phyloP scores from a whole-genome alignment of 257 asterid genomes.

The Ilex aquifolium region DNA sequence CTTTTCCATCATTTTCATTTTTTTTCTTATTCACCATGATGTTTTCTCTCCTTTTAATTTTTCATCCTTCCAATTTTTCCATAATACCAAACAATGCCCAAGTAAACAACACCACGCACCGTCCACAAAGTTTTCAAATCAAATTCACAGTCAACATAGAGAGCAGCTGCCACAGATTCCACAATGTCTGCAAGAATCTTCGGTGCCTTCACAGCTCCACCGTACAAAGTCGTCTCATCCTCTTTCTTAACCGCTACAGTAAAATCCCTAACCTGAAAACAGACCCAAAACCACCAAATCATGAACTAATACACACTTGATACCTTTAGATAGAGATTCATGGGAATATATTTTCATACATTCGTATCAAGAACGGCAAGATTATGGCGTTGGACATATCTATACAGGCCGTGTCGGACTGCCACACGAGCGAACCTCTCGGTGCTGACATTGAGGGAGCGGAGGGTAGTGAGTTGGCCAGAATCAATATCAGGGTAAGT shows the following conservation, averaged over 20 bases:
- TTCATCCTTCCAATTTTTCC: too few relatives aligned
- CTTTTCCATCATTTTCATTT: too few relatives aligned
- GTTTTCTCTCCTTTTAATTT: too few relatives aligned
- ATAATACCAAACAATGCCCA: not conserved
- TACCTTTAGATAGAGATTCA: too few relatives aligned
- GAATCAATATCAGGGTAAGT: not conserved
- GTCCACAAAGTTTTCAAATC: constrained; percentile 26
- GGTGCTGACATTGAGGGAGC: not conserved
- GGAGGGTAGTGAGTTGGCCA: not conserved
- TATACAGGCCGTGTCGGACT: not conserved
- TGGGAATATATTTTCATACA: not conserved
- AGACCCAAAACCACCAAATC: not conserved
- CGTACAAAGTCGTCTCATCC: constrained; percentile 45
- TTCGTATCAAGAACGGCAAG: not conserved
- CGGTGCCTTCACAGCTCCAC: constrained; percentile 74
- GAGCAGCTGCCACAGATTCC: constrained; percentile 73
- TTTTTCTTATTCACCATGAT: too few relatives aligned
- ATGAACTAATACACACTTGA: not conserved
- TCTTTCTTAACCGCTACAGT: constrained; percentile 43
- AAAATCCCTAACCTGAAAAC: constrained; percentile 61
- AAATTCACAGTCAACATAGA: constrained; percentile 38
- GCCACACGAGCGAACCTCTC: not conserved
- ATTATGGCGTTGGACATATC: not conserved
- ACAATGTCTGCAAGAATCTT: constrained; percentile 82
- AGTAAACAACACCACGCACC: constrained; percentile 14